These are phyloP conservation scores for Globisporangium recalcitrans DNA, from an alignment of 352 stramenopile species.

Conservation along the genomic window DNA sequence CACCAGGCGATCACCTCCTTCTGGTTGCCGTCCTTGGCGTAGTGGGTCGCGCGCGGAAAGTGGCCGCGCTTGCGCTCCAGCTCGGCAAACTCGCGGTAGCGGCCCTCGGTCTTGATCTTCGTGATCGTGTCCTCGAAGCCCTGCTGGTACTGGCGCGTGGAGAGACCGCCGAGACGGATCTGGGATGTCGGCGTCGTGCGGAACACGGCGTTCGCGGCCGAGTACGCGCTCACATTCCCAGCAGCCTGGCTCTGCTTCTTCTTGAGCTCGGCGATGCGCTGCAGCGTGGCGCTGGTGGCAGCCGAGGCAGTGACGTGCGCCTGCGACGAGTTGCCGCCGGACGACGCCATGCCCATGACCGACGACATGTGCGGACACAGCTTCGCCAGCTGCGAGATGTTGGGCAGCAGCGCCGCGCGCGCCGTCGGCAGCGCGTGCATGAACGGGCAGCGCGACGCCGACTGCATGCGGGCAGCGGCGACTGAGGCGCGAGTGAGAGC, in stretches of 20 bases:
- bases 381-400: slow-evolving; percentile 82
- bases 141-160: slow-evolving; percentile 56
- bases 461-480: slow-evolving; percentile 60
- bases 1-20: slow-evolving; percentile 89
- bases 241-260: slow-evolving; percentile 35
- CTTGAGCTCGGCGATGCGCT: slow-evolving; percentile 70
- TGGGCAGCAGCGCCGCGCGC: slow-evolving; percentile 71
- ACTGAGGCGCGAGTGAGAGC: slow-evolving; percentile 68
- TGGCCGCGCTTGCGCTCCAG: slow-evolving; percentile 82
- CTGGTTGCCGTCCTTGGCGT: slow-evolving; percentile 53
- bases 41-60: slow-evolving; percentile 78
- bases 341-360: slow-evolving; percentile 57
- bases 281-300: slow-evolving; percentile 58
- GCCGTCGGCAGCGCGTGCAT: slow-evolving; percentile 74
- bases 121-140: slow-evolving; percentile 70
- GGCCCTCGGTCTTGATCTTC: slow-evolving; percentile 81
- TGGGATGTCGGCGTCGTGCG: slow-evolving; percentile 50
- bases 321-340: slow-evolving; percentile 47
- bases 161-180: slow-evolving; percentile 57
- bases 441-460: slow-evolving; percentile 76
- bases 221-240: slow-evolving; percentile 23
- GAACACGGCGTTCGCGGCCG: slow-evolving; percentile 46
- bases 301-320: slow-evolving; percentile 45
- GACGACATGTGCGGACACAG: slow-evolving; percentile 85
- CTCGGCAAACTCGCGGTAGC: slow-evolving; percentile 86